A percentile compares a stretch with the other conserved stretches of the same genome.
These are phyloP conservation scores for Xylaria sp. DNA, from an alignment of 2,329 filamentous ascomycete genomes.

Conservation along the genomic window DNA sequence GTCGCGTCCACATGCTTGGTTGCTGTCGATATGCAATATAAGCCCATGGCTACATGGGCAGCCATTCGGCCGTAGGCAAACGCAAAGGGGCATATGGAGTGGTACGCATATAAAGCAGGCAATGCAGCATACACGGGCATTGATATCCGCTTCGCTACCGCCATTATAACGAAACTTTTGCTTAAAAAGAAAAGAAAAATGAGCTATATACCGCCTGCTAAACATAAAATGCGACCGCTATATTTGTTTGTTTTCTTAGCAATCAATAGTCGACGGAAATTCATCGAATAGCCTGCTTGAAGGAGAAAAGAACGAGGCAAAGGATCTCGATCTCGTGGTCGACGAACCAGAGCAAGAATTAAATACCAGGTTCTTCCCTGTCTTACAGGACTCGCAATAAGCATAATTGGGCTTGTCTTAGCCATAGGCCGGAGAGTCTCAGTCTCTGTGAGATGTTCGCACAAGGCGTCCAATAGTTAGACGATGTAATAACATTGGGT, in stretches of 20 bases:
- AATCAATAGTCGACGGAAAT: not conserved
- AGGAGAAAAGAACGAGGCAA: not conserved
- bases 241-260: not conserved
- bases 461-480: slow-evolving; percentile 32
- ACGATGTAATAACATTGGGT: not conserved
- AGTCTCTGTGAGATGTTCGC: slow-evolving; percentile 18
- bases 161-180: not conserved
- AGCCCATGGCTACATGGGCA: not conserved
- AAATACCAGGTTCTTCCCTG: slow-evolving; percentile 19
- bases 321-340: not conserved
- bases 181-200: not conserved
- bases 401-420: slow-evolving; percentile 30
- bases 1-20: not conserved
- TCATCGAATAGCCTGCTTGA: not conserved
- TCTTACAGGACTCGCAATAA: slow-evolving; percentile 32
- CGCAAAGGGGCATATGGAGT: not conserved
- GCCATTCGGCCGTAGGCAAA: slow-evolving; percentile 27
- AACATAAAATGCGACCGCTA: not conserved
- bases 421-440: slow-evolving; percentile 25
- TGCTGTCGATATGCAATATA: slow-evolving; percentile 2
- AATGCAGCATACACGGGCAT: not conserved
- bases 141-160: not conserved
- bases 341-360: not conserved
- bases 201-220: not conserved
- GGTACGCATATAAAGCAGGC: not conserved